These are phyloP conservation scores for Daldinia childiae DNA, from an alignment of 495 filamentous ascomycete species.

Conservation along the genomic window DNA sequence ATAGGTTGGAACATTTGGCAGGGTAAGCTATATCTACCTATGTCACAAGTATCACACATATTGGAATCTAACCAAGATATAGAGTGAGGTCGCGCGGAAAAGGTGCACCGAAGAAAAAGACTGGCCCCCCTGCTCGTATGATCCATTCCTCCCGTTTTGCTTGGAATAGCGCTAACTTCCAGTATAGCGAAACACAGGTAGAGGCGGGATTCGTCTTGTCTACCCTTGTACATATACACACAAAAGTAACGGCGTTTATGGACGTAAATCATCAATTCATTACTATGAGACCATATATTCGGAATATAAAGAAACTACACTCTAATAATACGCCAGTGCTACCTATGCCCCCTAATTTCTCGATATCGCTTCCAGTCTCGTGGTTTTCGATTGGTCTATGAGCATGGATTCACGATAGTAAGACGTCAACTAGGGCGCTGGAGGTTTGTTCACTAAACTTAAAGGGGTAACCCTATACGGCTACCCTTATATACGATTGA, in stretches of 20 bases:
- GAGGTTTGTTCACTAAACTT: background rate
- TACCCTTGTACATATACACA: constrained; percentile 29
- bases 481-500: background rate
- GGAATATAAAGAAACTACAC: background rate
- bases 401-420: background rate
- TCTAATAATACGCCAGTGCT: background rate
- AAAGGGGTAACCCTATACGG: background rate
- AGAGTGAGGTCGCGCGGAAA: constrained; percentile 84
- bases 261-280: background rate
- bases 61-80: constrained; percentile 17
- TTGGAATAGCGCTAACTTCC: constrained; percentile 27
- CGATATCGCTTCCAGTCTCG: background rate
- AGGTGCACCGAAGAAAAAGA: constrained; percentile 91
- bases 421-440: background rate
- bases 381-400: background rate
- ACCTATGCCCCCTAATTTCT: background rate
- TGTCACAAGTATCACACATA: background rate
- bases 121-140: constrained; percentile 66
- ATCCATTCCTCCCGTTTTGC: constrained; percentile 8
- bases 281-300: background rate
- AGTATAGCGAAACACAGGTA: constrained; percentile 42
- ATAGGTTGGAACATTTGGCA: constrained; percentile 78
- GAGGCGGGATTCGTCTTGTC: background rate
- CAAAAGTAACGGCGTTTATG: constrained; percentile 24
- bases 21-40: constrained; percentile 59